Conservation (phyloP, 768 basidiomycete genomes). For the Pulveroboletus frians region DNA sequence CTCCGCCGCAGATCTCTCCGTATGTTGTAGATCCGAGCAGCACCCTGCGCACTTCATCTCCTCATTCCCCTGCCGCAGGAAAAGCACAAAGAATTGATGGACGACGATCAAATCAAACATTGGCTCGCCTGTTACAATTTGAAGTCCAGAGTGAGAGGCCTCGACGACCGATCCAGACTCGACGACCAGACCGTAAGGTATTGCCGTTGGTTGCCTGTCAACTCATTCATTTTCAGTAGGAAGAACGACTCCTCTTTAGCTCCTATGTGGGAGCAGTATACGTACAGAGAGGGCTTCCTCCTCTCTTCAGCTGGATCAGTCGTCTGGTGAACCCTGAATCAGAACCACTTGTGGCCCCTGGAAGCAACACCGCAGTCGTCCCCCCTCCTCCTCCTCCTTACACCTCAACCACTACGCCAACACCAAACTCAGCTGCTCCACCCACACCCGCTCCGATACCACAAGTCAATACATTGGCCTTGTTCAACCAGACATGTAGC, state of each 20-base stretch:
- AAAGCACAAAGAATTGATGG: constrained; percentile 29
- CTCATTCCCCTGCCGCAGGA: constrained; percentile 14
- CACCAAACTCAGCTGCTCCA: constrained; percentile 15
- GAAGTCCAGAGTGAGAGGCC: constrained; percentile 47
- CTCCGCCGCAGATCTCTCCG: constrained; percentile 38
- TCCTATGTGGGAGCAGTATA: constrained; percentile 66
- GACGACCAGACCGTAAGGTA: constrained; percentile 33
- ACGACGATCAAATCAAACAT: constrained; percentile 35
- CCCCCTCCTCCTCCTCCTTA: constrained; percentile 26
- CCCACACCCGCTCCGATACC: constrained; percentile 18
- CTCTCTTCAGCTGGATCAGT: constrained; percentile 55
- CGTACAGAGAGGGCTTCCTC: constrained; percentile 46
- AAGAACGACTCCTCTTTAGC: constrained; percentile 50
- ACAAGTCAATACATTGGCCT: constrained; percentile 39
- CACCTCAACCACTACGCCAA: constrained; percentile 12
- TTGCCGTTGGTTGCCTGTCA: background rate
- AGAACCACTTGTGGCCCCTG: constrained; percentile 21
- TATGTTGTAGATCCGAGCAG: constrained; percentile 25
- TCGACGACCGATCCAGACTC: constrained; percentile 34
- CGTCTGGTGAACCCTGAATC: constrained; percentile 47
- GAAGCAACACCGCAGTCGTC: constrained; percentile 5
- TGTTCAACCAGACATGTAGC: constrained; percentile 49
- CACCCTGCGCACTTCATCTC: background rate
- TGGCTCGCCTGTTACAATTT: constrained; percentile 54
- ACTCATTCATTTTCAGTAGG: constrained; percentile 34